Evolutionary conservation across 352 stramenopile species (phyloP), one percentile per base, ranked within the genome.

Genomic region (Phytophthora meadii): DNA sequence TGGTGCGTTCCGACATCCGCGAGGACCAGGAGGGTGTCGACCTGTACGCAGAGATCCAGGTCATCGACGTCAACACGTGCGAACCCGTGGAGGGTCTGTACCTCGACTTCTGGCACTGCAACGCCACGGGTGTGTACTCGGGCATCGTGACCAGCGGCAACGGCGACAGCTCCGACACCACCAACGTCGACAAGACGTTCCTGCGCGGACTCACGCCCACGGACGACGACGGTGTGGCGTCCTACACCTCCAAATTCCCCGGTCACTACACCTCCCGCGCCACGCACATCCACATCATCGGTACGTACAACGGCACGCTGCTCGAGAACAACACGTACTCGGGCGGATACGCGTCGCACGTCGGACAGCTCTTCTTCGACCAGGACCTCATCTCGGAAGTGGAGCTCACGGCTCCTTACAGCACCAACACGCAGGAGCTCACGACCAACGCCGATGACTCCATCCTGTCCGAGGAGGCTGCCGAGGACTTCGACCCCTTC

Each of bases 101-200:
- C 44, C n/a, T 73, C 32, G 53, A 73, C 54, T 65, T 65, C 60
- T 73, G 65, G 65, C 59, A 73, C 48, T 65, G 59, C 65, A 73
- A 69, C 65, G 15, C 59, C 54, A 69, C 59, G 17, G 65, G 54
- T 34, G 59, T 69, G 30, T 69, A 69, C 53, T 69, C 65, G 7
- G 65, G 65, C n/a, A 65, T 73, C 52, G 47, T 69, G 37, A 48
- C 53, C 28, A 54, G 59, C 28, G 59, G 59, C 24, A 73, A 73
- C 42, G 58, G 58, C n/a, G 59, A 73, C 53, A 62, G 32, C 41
- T 54, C 53, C 25, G 65, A 73, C 34, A 42, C 41, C 2, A 61
- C 53, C 41, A 73, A 73, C 47, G 5, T 61, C 25, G 39, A 72
- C 51, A 64, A 63, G 27, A 68, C 57, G 24, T 62, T 62, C 44